Base-by-base conservation (phyloP, 1,139 yeast species). In the Pichia sp. region DNA sequence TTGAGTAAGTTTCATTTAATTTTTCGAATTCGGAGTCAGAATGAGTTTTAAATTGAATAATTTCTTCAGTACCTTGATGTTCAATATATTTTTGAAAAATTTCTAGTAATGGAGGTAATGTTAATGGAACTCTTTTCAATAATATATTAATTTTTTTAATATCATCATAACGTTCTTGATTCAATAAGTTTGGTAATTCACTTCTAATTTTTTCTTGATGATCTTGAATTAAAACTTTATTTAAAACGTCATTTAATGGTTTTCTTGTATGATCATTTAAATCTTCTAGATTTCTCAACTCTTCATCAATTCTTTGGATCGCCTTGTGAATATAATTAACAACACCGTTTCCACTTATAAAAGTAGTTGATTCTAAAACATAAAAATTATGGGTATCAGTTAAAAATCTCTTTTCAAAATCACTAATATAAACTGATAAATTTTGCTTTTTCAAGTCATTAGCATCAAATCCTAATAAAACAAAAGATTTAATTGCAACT, bases 251-350 rank as follows among this genome's bases (percentile, higher is more conserved):
- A 54, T 86, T 76, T 46, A 91, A 72, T 35, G 80, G 78, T 51
- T 79, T 76, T 58, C 84, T 85, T 15, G 96, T 84, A 57, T 85
- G 89, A 42, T 87, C 94, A 61, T 89, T 95, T 57, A 84, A 84
- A 59, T 81, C 74, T 47, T 80, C 81, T 47, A 91, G 79, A 38
- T 94, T 72, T 37, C 80, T 74, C 45, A 81, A 76, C 63, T 91
- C 98, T 60, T 88, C 95, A 30, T 76, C 75, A 37, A 91, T 76
- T 49, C 96, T 72, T 35, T 76, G 71, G 55, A 85, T 89, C 38
- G 95, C 95, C 61, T 83, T 86, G 51, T 76, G 78, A 77, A 91
- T 81, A 64, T 91, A 91, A 57, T 87, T 95, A 30, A 89, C 91
- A 38, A 89, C 94, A 52, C 88, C 83, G 60, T 87, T 84, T 31